phyloP scores from a whole-genome alignment of 108 stramenopile genomes.

The Aurantiochytrium sp. region DNA sequence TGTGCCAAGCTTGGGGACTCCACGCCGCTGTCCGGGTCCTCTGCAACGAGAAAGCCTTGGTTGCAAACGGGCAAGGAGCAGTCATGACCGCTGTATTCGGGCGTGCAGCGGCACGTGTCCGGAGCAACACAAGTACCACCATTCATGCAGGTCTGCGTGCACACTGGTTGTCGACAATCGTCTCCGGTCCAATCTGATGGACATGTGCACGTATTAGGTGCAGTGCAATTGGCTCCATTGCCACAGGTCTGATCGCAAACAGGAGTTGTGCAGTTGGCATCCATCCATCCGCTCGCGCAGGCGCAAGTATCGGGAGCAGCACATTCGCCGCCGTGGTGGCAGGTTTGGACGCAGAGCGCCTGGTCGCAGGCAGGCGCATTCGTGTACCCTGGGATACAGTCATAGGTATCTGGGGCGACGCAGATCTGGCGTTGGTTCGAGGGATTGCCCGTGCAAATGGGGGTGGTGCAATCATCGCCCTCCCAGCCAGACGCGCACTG shows the following conservation, averaged over 20 bases:
- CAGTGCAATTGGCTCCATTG: conserved; percentile 77
- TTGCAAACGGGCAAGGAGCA: conserved; percentile 68
- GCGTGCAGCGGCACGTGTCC: conserved; percentile 68
- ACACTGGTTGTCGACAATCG: conserved; percentile 68
- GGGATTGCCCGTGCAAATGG: conserved; percentile 48
- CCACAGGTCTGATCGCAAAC: conserved; percentile 78
- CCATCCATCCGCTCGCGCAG: conserved; percentile 70
- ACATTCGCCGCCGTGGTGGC: conserved; percentile 64
- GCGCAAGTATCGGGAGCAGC: conserved; percentile 69
- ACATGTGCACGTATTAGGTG: conserved; percentile 63
- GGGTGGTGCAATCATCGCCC: conserved; percentile 56
- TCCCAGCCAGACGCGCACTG: conserved; percentile 58
- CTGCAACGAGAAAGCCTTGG: conserved; percentile 61
- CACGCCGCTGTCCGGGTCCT: not conserved
- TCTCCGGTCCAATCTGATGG: conserved; percentile 59
- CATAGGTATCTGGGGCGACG: conserved; percentile 65
- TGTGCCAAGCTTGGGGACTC: not conserved
- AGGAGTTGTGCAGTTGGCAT: conserved; percentile 75
- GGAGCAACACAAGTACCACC: conserved; percentile 69
- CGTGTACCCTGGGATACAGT: conserved; percentile 65
- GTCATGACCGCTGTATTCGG: conserved; percentile 63
- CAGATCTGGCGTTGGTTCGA: conserved; percentile 48
- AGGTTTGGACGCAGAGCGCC: conserved; percentile 62
- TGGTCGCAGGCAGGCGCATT: conserved; percentile 46
- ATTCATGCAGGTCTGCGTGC: conserved; percentile 59